Base-by-base conservation (phyloP, 306 rosid genomes). In the Vicia villosa region DNA sequence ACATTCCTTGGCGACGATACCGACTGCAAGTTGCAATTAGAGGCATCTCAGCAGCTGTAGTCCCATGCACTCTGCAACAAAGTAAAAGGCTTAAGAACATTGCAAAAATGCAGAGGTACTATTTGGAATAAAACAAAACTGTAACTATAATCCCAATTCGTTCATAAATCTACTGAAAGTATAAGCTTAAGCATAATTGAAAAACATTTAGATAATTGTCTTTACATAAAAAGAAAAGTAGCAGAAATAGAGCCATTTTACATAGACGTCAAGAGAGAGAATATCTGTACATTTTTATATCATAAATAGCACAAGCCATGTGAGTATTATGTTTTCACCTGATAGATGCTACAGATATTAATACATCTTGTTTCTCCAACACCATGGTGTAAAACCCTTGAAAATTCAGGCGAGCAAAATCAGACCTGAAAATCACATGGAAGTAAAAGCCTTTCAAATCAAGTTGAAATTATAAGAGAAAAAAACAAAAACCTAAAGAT, bases 1-100 rank as follows among this genome's bases (percentile, higher is more conserved):
- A 86, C 99, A 94, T 94, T 85, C 99, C 99, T 81, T 83, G 95
- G 56, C 97, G 96, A 72, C 97, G 97, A 75, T 80, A 84, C 65
- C 36, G 79, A 74, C 99, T 94, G 81, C 96, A 88, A 73, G 99
- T 94, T 52, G 99, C 97, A 89, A 91, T 86, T 32, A 94, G 88
- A 26, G 99, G 99, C 99, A 94, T 89, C 88, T 94, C 99, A 37
- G 99, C 99, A 52, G 89, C 79, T 38, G 80, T 45, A 75, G 91
- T 70, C 76, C 99, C 99, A 75, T 94, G 97, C 77, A 94, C 84
- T 87, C 99, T 94, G 86, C 77, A 58, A 66, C 72, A 56, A 50
- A 46, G 76, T 47, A 54, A 49, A 75, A 30, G 40, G 56, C 69
- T 50, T 36, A 36, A 75, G 69, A 60, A 57, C 45, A 79, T 38